Evolutionary conservation across 176 grass and related monocot species (phyloP), one percentile per base, ranked within the genome.

Genomic region (Aechmea fasciata): DNA sequence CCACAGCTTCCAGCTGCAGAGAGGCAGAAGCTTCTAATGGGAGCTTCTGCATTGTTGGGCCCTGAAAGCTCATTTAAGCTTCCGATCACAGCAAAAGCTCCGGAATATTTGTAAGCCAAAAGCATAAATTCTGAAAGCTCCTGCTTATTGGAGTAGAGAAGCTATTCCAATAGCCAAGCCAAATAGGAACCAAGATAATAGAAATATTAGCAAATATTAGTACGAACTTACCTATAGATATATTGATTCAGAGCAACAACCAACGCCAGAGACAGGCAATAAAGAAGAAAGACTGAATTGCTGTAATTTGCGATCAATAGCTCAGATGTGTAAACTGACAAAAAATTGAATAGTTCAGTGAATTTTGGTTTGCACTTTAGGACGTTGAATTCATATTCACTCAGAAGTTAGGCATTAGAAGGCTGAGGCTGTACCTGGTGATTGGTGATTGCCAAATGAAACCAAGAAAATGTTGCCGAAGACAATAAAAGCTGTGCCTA

Each of bases 361-460:
- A 52, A 51, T 75, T 69, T 65, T 61, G 17, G 15, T 61, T 61
- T 61, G 10, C 15, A 19, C 15, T 61, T 19, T 61, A 61, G 9
- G 20, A 9, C 0, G 10, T 59, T 18, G 15, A 61, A 41, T 41
- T 41, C 17, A 4, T 18, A 15, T 61, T 13, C 15, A 61, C 20
- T 18, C 9, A 61, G 15, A 61, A 61, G 55, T 19, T 18, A 15
- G 9, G 54, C 54, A 19, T n/a, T n/a, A 57, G 4, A 57, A 57
- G 55, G 13, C 20, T 22, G 20, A 72, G 64, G 53, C 49, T 64
- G 71, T 92, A 97, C 94, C 94, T 72, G 89, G 94, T 74, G 94
- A 97, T 70, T 92, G 94, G 68, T 97, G 94, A 83, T 97, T 97
- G 65, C 89, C 93, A 3, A 92, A 97, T 25, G 89, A 97, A 79